Conservation (phyloP, 495 filamentous ascomycete species). For the Xylaria sp. region DNA sequence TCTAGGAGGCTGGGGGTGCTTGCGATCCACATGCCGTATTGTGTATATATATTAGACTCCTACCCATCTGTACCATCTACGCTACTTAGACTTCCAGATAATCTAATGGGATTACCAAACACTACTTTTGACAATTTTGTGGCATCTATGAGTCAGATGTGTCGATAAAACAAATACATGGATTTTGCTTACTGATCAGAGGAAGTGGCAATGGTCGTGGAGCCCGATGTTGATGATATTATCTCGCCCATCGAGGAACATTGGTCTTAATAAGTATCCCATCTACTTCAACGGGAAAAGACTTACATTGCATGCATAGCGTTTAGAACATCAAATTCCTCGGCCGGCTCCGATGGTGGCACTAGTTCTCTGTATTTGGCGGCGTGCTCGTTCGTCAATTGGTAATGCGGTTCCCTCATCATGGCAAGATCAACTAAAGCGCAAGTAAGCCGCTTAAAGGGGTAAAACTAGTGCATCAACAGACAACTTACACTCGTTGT, state of each 20-base stretch:
- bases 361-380: conserved; percentile 27
- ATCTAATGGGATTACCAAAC: no score
- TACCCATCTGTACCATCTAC: no score
- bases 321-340: conserved; percentile 36
- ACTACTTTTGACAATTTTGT: no score
- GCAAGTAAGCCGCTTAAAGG: neutral
- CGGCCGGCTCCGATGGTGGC: conserved; percentile 28
- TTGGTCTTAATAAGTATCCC: neutral
- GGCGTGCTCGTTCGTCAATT: conserved; percentile 26
- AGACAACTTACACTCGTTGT: conserved; percentile 50
- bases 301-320: conserved; percentile 32
- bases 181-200: conserved; percentile 8
- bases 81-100: no score
- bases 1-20: no score
- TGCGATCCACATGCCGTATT: no score
- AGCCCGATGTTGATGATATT: conserved; percentile 23
- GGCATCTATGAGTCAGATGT: neutral
- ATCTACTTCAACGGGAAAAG: neutral
- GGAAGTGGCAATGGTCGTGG: neutral
- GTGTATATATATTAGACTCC: no score
- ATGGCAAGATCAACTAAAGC: conserved; percentile 28
- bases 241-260: conserved; percentile 9
- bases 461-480: neutral
- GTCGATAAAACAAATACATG: neutral
- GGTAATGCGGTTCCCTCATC: conserved; percentile 29